Evolutionary conservation across 441 rosid species (phyloP).

Genomic region (Pelargonium myrrhifolium): DNA sequence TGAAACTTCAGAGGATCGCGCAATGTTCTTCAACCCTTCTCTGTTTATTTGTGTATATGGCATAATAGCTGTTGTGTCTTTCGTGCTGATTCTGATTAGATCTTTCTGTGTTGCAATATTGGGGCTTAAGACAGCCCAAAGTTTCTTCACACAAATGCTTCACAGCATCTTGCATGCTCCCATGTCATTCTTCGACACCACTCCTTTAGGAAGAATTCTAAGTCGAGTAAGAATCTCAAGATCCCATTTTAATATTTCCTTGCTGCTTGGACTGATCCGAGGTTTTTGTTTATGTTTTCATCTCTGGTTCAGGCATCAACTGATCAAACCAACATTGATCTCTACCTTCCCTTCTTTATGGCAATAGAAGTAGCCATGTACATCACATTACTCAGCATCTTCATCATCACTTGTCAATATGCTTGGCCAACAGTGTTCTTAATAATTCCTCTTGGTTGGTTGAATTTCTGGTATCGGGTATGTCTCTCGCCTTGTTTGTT

Average conservation of each 20-base stretch:
- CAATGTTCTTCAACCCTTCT: conserved; percentile 44
- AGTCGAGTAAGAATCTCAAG: conserved; percentile 50
- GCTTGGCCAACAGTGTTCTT: conserved; percentile 90
- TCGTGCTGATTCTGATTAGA: conserved; percentile 58
- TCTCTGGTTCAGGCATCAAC: conserved; percentile 87
- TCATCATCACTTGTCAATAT: conserved; percentile 80
- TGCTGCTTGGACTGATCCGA: conserved; percentile 25
- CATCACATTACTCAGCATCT: conserved; percentile 66
- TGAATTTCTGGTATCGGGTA: conserved; percentile 86
- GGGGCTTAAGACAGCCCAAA: conserved; percentile 66
- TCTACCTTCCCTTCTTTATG: conserved; percentile 64
- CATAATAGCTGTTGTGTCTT: conserved; percentile 35
- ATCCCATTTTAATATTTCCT: background rate
- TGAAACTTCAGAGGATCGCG: conserved; percentile 57
- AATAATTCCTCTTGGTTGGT: conserved; percentile 75
- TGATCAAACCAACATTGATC: conserved; percentile 79
- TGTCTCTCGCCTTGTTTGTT: conserved; percentile 5
- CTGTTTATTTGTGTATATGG: conserved; percentile 59
- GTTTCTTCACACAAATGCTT: conserved; percentile 65
- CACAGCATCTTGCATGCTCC: conserved; percentile 73
- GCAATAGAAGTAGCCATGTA: conserved; percentile 59
- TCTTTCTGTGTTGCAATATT: conserved; percentile 39
- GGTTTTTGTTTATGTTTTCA: conserved; percentile 34
- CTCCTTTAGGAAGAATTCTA: conserved; percentile 79
- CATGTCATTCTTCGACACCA: conserved; percentile 80